These are phyloP conservation scores for Aureobasidium leucospermi DNA, from an alignment of 2,329 filamentous ascomycete genomes.

Conservation along the genomic window DNA sequence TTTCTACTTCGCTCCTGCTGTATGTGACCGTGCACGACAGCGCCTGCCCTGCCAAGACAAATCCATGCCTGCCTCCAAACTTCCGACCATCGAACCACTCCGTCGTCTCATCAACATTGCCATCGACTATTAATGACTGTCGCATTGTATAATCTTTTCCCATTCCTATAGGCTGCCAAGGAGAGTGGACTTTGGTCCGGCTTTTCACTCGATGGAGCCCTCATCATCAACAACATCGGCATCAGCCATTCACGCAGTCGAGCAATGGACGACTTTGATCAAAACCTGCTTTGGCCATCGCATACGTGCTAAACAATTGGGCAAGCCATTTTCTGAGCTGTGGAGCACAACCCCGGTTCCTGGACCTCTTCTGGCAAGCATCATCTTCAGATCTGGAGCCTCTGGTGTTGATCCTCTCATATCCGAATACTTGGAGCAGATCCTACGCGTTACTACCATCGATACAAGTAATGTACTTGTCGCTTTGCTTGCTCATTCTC, in stretches of 20 bases:
- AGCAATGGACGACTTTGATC: conserved; percentile 15
- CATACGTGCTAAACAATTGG: conserved; percentile 12
- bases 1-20: background rate
- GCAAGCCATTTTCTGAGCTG: conserved; percentile 12
- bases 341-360: conserved; percentile 3
- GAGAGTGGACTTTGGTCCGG: background rate
- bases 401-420: conserved; percentile 22
- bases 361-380: conserved; percentile 1
- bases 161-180: background rate
- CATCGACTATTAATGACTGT: background rate
- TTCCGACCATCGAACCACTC: background rate
- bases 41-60: conserved; percentile 3
- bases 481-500: conserved; percentile 24
- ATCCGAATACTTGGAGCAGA: conserved; percentile 21
- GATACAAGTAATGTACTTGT: conserved; percentile 23
- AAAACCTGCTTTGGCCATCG: conserved; percentile 14
- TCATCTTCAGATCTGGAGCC: conserved; percentile 12
- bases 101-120: background rate
- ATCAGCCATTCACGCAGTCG: background rate
- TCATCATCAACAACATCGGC: too few relatives aligned
- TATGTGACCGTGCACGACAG: background rate
- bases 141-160: background rate
- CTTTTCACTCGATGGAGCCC: background rate
- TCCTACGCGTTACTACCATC: conserved; percentile 21
- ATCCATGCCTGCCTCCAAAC: background rate